Evolutionary conservation across 257 asterid genomes (phyloP), one percentile per base, ranked within the genome.

Genomic region (Marsdenia floribunda): DNA sequence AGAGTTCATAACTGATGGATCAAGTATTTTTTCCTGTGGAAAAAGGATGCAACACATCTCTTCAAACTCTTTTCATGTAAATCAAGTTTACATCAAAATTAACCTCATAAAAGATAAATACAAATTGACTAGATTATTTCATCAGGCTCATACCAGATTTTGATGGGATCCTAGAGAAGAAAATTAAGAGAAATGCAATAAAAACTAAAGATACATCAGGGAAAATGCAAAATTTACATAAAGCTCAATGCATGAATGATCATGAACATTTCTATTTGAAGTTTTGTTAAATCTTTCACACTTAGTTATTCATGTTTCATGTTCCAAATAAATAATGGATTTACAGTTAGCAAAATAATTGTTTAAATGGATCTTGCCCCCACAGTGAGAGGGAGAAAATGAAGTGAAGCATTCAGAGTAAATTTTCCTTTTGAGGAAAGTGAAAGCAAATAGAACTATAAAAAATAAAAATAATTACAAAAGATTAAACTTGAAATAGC

Each of bases 11-110:
- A 82, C 85, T 49, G 80, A 71, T 78, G 90, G 82, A 68, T 89
- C 91, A 42, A 75, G 67, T 33, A 86, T 71, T 81, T 85, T 86
- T 68, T 89, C 98, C 98, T 93, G 90, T 38, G 72, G 72, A 79
- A 46, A 85, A 77, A 79, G 35, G 80, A 86, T 5, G 71, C 6
- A 59, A 80, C 68, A 46, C 40, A 74, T 64, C 58, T 61, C 40
- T 72, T 73, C 68, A 80, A 83, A 69, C 57, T 79, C 75, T 24
- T 70, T 52, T 61, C 72, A 35, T 58, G 76, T 37, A 50, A 14
- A 70, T n/a, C 35, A 72, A 75, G 66, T 26, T 59, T n/a, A 50
- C 68, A 74, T 42, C 15, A 50, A 8, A 66, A 68, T 67, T 50
- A 72, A 68, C 78, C 79, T 37, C 61, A 74, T 44, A 68, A 16